Evolutionary conservation across 2,329 filamentous ascomycete species (phyloP).

Genomic region (Sclerotinia trifoliorum): DNA sequence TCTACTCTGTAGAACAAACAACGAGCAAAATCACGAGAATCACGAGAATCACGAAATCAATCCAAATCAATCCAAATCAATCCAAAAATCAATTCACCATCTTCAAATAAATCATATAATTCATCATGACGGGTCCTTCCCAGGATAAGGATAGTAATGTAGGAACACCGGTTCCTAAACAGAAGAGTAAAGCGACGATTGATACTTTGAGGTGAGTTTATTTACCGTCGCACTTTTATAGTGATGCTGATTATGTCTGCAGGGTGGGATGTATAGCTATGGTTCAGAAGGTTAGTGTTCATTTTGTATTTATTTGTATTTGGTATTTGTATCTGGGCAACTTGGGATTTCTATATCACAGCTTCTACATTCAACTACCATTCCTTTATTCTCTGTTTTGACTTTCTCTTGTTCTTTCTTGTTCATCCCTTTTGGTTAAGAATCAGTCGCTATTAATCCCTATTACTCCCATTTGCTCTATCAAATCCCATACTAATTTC

Average conservation of each 20-base stretch:
- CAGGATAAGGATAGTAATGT: slow-evolving; percentile 46
- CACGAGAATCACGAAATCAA: background rate
- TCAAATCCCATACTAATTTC: slow-evolving; percentile 28
- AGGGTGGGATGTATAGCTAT: slow-evolving; percentile 42
- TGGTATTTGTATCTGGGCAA: background rate
- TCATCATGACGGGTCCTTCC: slow-evolving; percentile 55
- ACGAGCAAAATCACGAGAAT: background rate
- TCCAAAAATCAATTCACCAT: slow-evolving; percentile 23
- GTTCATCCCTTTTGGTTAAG: background rate
- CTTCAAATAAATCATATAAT: slow-evolving; percentile 17
- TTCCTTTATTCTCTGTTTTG: background rate
- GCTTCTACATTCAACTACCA: background rate
- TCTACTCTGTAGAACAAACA: background rate
- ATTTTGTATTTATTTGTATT: background rate
- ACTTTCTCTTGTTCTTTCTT: background rate
- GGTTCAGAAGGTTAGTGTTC: slow-evolving; percentile 39
- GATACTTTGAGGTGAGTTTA: slow-evolving; percentile 71
- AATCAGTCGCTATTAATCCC: background rate
- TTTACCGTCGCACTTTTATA: slow-evolving; percentile 8
- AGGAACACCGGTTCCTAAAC: slow-evolving; percentile 55
- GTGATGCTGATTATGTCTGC: slow-evolving; percentile 24
- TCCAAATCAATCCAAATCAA: slow-evolving; percentile 21
- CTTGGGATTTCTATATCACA: background rate
- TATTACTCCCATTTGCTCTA: slow-evolving; percentile 16
- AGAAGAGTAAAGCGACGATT: slow-evolving; percentile 81